A percentile compares a stretch with the other conserved stretches of the same genome.
Evolutionary conservation across 192 early-diverging fungal genomes (phyloP).

Genomic region (Rhizophagus sp.): DNA sequence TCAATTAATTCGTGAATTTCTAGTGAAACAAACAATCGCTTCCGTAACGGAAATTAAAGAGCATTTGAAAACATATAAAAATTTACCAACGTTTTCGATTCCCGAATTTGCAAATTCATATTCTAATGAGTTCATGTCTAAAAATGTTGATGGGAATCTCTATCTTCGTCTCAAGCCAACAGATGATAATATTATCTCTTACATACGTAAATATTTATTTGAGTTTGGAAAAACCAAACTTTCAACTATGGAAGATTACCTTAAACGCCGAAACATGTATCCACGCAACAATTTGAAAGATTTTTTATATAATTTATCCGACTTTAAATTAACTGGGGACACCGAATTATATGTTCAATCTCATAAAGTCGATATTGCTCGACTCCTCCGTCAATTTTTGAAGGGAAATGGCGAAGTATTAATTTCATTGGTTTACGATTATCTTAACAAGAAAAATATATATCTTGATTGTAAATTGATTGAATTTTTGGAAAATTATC

Average conservation of each 20-base stretch:
- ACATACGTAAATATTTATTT: not conserved
- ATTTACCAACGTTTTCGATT: not conserved
- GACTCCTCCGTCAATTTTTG: not conserved
- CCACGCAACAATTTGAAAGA: not conserved
- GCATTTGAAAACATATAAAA: not conserved
- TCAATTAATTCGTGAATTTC: not conserved
- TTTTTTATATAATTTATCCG: not conserved
- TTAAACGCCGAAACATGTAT: not conserved
- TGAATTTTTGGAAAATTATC: constrained; percentile 1
- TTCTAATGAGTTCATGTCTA: not conserved
- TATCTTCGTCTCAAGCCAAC: constrained; percentile 2
- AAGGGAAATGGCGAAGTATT: not conserved
- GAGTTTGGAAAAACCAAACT: not conserved
- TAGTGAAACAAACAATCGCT: not conserved
- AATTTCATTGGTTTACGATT: not conserved
- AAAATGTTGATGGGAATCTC: not conserved
- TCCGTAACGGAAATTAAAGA: not conserved
- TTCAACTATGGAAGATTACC: not conserved
- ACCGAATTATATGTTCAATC: not conserved
- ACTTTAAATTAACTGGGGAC: not conserved
- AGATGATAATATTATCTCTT: not conserved
- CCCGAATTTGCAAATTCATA: not conserved
- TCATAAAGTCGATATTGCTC: not conserved
- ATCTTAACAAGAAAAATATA: not conserved
- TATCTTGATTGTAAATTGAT: not conserved